Evolutionary conservation across 345 rosid genomes (phyloP).

Genomic region (Angophora floribunda): DNA sequence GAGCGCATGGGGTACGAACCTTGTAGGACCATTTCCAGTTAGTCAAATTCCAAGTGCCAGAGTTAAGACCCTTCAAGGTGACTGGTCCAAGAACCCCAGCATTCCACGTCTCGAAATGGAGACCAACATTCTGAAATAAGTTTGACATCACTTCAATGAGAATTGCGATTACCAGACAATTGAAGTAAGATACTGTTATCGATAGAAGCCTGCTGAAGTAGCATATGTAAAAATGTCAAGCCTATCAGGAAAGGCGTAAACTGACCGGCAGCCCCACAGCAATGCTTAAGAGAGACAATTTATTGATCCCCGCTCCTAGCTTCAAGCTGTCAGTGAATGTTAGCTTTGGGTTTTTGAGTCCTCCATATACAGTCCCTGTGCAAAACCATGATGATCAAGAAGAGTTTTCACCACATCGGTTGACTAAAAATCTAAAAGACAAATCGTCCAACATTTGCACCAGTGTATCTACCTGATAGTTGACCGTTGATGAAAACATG

Average conservation of each 20-base stretch:
- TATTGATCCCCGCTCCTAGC: constrained; percentile 68
- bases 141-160: neutral
- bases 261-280: constrained; percentile 86
- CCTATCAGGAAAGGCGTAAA: neutral
- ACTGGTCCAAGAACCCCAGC: constrained; percentile 85
- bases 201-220: neutral
- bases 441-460: neutral
- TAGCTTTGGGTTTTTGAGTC: constrained; percentile 39
- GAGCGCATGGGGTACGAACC: constrained; percentile 34
- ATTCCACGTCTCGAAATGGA: constrained; percentile 78
- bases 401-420: neutral
- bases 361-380: constrained; percentile 72
- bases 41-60: constrained; percentile 73
- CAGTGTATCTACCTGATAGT: constrained; percentile 35
- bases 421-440: neutral
- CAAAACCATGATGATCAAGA: neutral
- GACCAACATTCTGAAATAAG: constrained; percentile 68
- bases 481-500: constrained; percentile 31
- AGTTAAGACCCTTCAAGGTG: constrained; percentile 56
- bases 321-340: constrained; percentile 62
- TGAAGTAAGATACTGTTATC: neutral
- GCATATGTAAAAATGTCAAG: neutral
- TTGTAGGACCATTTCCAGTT: constrained; percentile 90
- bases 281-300: constrained; percentile 66
- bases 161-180: neutral